Evolutionary conservation across 1,284 basidiomycete species (phyloP), one percentile per base, ranked within the genome.

Genomic region (Anthracocystis setariae): DNA sequence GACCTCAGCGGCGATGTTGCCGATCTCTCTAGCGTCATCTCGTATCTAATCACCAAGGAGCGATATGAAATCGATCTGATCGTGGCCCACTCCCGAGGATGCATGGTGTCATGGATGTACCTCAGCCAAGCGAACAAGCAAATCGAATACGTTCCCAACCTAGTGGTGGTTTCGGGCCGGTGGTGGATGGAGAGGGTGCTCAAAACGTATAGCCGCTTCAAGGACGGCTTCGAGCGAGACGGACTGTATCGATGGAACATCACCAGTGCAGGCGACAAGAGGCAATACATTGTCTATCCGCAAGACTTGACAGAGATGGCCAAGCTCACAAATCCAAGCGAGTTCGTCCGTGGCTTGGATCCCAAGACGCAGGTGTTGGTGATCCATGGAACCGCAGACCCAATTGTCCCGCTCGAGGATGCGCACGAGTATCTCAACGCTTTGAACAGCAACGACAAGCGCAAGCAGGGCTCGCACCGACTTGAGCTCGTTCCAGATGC

Each of bases 161-260:
- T 72, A 2, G 51, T 62, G 7, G 44, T 40, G 0, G 46, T 48
- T 18, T 66, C 52, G 25, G 63, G 56, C 0, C 43, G 63, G 33
- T 66, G 51, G 51, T 9, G 42, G 3, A 66, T 66, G 63, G 15
- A 46, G 0, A 44, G 37, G 5, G 52, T 56, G 35, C 23, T 66
- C 5, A 13, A 55, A n/a, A 48, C 47, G 3, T 66, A 66, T 23
- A 43, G 46, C 8, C 29, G 52, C 0, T 66, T 66, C 21, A 47
- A 56, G 5, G 29, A 59, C 15, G 52, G 40, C 4, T 66, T 66
- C 18, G 45, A 56, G 15, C 59, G 51, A 44, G 47, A 76, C 3
- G 76, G 76, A 9, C 60, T 64, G 25, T 67, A 61, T 54, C 32
- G 46, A 9, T 74, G 76, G 75, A 63, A 70, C 24, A 70, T 74